Conservation (phyloP, 202 grass and related monocot genomes). For the Saccharum hybrid region DNA sequence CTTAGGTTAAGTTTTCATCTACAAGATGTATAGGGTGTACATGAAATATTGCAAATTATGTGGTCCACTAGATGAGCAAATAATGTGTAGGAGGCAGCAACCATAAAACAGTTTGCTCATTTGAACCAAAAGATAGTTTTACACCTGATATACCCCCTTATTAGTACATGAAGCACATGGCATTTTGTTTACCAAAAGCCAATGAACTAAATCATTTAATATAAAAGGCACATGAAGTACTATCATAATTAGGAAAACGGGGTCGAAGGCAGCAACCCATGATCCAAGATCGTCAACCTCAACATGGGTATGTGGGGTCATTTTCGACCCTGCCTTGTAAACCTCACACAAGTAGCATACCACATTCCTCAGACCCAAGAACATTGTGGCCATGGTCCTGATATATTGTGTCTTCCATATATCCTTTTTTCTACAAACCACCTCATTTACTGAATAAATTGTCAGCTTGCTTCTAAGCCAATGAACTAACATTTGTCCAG, state of each 20-base stretch:
- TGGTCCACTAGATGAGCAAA: background rate
- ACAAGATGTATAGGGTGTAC: background rate
- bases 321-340: background rate
- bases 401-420: background rate
- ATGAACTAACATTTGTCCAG: background rate
- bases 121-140: background rate
- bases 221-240: background rate
- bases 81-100: background rate
- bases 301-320: background rate
- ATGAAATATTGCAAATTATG: background rate
- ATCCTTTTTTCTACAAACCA: background rate
- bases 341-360: background rate
- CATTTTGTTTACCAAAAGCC: background rate
- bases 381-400: background rate
- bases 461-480: background rate
- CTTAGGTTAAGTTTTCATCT: background rate
- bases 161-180: background rate
- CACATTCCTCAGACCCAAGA: background rate
- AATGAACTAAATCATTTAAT: background rate
- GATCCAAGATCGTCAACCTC: too few relatives aligned
- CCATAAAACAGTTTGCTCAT: background rate
- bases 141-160: background rate
- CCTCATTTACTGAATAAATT: background rate
- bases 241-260: background rate
- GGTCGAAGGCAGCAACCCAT: background rate